These are phyloP conservation scores for Colletotrichum limetticola DNA, from an alignment of 2,329 filamentous ascomycete genomes.

Conservation along the genomic window DNA sequence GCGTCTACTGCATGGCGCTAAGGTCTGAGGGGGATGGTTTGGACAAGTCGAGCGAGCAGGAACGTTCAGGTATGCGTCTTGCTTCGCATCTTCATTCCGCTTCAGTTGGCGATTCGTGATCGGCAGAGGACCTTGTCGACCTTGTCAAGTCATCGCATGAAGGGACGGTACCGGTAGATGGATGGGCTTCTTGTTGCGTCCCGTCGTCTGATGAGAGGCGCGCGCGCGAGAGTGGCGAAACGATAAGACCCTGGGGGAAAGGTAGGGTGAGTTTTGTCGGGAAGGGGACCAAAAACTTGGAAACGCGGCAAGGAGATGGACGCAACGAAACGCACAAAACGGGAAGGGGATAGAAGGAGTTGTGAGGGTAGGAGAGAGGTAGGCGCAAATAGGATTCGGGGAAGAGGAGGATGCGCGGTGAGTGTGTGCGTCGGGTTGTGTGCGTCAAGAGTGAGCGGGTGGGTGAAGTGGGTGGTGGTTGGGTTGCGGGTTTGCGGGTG, in stretches of 20 bases:
- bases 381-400: conserved; percentile 20
- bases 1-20: conserved; percentile 37
- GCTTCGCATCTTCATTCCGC: conserved; percentile 34
- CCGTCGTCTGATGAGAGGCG: conserved; percentile 1
- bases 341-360: not conserved
- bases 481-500: conserved; percentile 28
- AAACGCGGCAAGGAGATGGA: conserved; percentile 20
- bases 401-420: conserved; percentile 26
- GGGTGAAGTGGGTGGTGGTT: conserved; percentile 19
- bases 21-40: conserved; percentile 16
- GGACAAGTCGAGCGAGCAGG: conserved; percentile 23
- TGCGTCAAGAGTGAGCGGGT: not conserved
- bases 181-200: not conserved
- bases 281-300: conserved; percentile 12
- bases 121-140: conserved; percentile 29
- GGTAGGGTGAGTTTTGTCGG: not conserved
- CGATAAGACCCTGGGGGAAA: not conserved
- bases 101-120: conserved; percentile 33
- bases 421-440: conserved; percentile 28
- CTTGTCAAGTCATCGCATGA: conserved; percentile 31
- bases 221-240: conserved; percentile 28
- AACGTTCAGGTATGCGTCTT: conserved; percentile 34
- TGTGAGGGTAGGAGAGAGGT: conserved; percentile 4
- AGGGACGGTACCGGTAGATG: not conserved
- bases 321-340: conserved; percentile 4